Conservation (phyloP, 2,329 filamentous ascomycete genomes). For the Fusarium hostae region DNA sequence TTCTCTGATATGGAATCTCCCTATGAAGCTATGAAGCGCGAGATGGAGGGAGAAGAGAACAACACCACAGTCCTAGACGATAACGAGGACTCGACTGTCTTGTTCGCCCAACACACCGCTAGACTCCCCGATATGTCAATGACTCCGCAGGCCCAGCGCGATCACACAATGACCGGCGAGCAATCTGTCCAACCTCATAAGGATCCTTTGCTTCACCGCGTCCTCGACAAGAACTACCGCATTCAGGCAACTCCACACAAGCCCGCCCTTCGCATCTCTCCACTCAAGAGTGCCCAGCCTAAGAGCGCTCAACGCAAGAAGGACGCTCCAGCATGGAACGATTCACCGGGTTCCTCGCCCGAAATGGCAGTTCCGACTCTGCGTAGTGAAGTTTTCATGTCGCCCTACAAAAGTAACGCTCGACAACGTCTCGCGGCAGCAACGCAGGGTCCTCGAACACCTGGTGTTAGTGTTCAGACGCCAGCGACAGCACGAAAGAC, state of each 20-base stretch:
- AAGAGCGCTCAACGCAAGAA: conserved; percentile 51
- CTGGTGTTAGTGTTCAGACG: conserved; percentile 87
- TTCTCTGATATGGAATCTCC: conserved; percentile 78
- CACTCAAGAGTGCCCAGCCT: conserved; percentile 54
- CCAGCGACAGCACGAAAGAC: conserved; percentile 65
- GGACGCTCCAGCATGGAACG: conserved; percentile 58
- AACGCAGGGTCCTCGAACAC: conserved; percentile 70
- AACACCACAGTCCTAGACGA: conserved; percentile 51
- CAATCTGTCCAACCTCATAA: conserved; percentile 56
- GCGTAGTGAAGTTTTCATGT: conserved; percentile 86
- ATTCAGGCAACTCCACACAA: conserved; percentile 91
- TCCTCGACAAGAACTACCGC: conserved; percentile 96
- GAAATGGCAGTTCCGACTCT: conserved; percentile 84
- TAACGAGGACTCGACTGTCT: conserved; percentile 59
- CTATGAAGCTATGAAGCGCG: conserved; percentile 77
- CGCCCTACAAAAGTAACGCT: conserved; percentile 67
- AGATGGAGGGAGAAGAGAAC: conserved; percentile 65
- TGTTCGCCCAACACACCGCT: conserved; percentile 64
- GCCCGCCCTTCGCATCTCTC: conserved; percentile 56
- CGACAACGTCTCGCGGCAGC: conserved; percentile 56
- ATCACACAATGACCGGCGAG: conserved; percentile 47
- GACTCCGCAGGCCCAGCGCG: conserved; percentile 65
- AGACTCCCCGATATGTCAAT: conserved; percentile 71
- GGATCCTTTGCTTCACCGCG: conserved; percentile 86
- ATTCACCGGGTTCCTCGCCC: conserved; percentile 76